Base-by-base conservation (phyloP, 2,329 filamentous ascomycete species). In the Sclerotinia spermophila region DNA sequence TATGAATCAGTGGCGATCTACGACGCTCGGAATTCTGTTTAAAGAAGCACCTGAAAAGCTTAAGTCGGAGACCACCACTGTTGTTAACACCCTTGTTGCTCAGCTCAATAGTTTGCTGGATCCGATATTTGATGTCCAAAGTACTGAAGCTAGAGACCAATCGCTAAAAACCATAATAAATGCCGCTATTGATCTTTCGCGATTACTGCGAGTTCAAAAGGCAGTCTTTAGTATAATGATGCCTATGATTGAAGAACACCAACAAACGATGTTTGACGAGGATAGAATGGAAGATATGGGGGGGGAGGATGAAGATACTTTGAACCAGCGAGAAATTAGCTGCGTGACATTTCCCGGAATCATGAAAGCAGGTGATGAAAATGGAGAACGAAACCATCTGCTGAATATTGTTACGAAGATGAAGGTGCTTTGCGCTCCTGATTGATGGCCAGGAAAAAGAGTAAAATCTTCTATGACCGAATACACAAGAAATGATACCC, bases 331-430 rank as follows among this genome's bases (percentile, higher is more conserved):
- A 67, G 84, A 88, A 68, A 84, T 92, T 48, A 82, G 81, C 70
- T 91, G 88, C 78, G 85, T 90, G 33, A 86, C 86, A 2, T 91
- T 90, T 70, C 89, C 89, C 1, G 86, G 86, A 10, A 83, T 92
- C 33, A 82, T 88, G 70, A 92, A 92, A 80, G 81, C 83, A 33
- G 89, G 89, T 8, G 88, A 91, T 78, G 89, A 90, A 80, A 86
- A 84, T 72, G 89, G 89, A 35, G 84, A 85, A 53, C 85, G 89
- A 73, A 79, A 86, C 75, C 85, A 90, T 76, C 85, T 87, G 72
- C 83, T 84, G 56, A 91, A 91, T 77, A 83, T 91, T 60, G 86
- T 92, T 73, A 82, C 85, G 71, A 91, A 90, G 80, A 87, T 88
- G n/a, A 86, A 85, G 75, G 89, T 92, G 7, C 79, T 91, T 62